Evolutionary conservation across 495 filamentous ascomycete species (phyloP).

Genomic region (Talaromyces trachyspermus): DNA sequence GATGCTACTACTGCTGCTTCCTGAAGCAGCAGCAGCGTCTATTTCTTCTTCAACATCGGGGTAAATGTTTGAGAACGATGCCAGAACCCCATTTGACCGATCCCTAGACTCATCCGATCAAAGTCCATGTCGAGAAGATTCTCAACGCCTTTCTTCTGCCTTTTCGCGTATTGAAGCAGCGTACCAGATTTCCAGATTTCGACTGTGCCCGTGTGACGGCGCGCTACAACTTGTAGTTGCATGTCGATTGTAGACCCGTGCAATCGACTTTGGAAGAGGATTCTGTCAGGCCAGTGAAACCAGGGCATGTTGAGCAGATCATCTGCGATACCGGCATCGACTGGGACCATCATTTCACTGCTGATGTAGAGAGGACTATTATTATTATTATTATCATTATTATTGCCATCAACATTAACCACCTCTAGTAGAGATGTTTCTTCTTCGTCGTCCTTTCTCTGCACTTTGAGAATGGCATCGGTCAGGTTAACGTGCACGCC

Average conservation of each 20-base stretch:
- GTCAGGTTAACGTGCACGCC: background rate
- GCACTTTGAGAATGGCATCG: background rate
- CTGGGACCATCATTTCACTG: background rate
- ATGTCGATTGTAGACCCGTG: slow-evolving; percentile 2
- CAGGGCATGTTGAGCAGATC: slow-evolving; percentile 6
- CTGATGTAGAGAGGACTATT: slow-evolving; percentile 1
- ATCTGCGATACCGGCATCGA: background rate
- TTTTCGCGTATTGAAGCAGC: too few species aligned
- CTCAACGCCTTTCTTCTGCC: too few species aligned
- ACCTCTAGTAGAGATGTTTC: background rate
- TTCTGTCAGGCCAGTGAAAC: background rate
- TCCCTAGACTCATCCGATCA: too few species aligned
- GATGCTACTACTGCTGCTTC: too few species aligned
- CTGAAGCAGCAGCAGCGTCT: too few species aligned
- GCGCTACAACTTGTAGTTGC: background rate
- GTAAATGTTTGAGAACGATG: too few species aligned
- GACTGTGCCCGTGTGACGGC: background rate
- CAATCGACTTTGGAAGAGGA: slow-evolving; percentile 3
- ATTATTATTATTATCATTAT: background rate
- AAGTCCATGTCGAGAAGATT: too few species aligned
- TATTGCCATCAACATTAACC: background rate
- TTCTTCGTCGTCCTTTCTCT: background rate
- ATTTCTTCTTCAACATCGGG: too few species aligned
- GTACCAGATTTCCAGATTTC: slow-evolving; percentile 7
- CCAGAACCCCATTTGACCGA: too few species aligned